Conservation (phyloP, 768 basidiomycete species). For the Asterophora parasitica region DNA sequence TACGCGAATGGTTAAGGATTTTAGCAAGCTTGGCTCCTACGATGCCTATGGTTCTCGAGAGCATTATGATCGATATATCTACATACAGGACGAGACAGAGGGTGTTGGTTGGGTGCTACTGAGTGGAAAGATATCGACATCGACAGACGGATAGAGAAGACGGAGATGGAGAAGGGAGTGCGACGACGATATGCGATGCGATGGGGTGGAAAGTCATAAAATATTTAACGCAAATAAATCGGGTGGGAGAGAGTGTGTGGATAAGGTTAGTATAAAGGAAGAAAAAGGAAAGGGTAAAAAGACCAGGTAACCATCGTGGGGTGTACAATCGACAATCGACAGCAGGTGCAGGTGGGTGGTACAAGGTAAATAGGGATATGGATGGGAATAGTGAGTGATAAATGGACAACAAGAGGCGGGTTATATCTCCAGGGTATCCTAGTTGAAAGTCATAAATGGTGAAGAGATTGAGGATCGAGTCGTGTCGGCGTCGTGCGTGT, state of each 20-base stretch:
- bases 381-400: not conserved
- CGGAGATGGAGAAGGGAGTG: not conserved
- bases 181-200: slow-evolving; percentile 1
- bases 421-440: slow-evolving; percentile 14
- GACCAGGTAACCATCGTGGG: slow-evolving; percentile 10
- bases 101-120: too few relatives aligned
- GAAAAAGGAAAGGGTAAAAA: not conserved
- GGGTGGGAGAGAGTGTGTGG: not conserved
- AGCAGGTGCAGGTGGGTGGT: slow-evolving; percentile 6
- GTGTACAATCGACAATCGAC: slow-evolving; percentile 8
- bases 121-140: too few relatives aligned
- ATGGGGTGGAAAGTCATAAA: slow-evolving; percentile 8
- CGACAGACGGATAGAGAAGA: too few relatives aligned
- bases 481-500: slow-evolving; percentile 1
- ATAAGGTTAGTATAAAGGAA: not conserved
- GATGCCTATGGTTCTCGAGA: slow-evolving; percentile 1
- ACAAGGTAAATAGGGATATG: slow-evolving; percentile 7
- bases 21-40: not conserved
- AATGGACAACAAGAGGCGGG: slow-evolving; percentile 7
- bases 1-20: too few relatives aligned
- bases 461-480: not conserved
- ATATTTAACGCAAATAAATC: slow-evolving; percentile 4
- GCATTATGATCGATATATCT: slow-evolving; percentile 7
- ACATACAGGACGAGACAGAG: slow-evolving; percentile 4
- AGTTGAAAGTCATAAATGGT: slow-evolving; percentile 2